Evolutionary conservation across 2,329 filamentous ascomycete species (phyloP), one percentile per base, ranked within the genome.

Genomic region (Aspergillus transmontanensis): DNA sequence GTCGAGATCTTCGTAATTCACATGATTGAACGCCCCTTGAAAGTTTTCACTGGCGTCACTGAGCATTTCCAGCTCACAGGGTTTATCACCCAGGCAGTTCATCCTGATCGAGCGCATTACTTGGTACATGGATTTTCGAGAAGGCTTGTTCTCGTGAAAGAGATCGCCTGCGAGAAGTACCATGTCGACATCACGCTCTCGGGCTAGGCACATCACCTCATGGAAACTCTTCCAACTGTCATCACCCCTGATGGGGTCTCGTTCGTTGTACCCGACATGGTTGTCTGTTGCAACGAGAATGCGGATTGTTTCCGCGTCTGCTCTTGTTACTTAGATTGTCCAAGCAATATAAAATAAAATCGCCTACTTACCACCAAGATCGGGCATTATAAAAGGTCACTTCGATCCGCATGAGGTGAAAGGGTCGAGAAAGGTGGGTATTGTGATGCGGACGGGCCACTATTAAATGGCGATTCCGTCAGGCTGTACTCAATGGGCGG

Each of bases 131-230:
- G 94, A 90, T 75, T 97, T 97, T 64, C 95, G 88, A 7, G 93
- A 97, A 3, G 95, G 96, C 72, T 97, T 97, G 78, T 99, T 99
- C 71, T 99, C 94, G 76, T 99, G 96, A 75, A 99, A 99, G 1
- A 99, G 86, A 75, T 99, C 95, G 54, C 95, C 95, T 3, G 90
- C 94, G 5, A 99, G 88, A 2, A 99, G 85, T 0, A 99, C 91
- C 95, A 99, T 98, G 78, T 99, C 95, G 68, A 99, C 95, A 81
- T 99, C 95, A 75, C 90, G 85, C 39, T 89, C 88, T 73, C 90
- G 92, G 23, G 94, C 95, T 48, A 98, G 81, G 67, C 89, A 90
- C 90, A 99, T 93, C 65, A 97, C 88, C 79, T 99, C 95, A 76
- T 99, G 91, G 80, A 99, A 99, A 3, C 90, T 93, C 75, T 89